These are phyloP conservation scores for Yamadazyma dushanensis DNA, from an alignment of 1,139 yeast genomes.

Conservation along the genomic window DNA sequence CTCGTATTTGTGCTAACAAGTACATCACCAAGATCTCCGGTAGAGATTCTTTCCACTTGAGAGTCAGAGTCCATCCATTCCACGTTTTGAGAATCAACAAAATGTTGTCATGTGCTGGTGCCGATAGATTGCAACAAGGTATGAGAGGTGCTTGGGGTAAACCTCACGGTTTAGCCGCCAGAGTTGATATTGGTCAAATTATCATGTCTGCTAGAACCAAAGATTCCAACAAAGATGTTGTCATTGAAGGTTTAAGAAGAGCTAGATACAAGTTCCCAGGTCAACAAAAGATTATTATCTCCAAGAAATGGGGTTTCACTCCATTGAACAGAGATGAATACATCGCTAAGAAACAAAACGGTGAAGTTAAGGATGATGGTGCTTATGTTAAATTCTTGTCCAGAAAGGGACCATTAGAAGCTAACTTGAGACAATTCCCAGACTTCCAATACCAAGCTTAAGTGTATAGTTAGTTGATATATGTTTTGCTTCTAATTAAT, in stretches of 20 bases:
- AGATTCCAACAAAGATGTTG: constrained; percentile 96
- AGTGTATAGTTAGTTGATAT: too few relatives aligned
- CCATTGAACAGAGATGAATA: constrained; percentile 97
- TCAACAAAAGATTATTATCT: constrained; percentile 98
- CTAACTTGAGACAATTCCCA: constrained; percentile 95
- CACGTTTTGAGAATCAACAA: constrained; percentile 99
- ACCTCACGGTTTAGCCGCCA: constrained; percentile 99
- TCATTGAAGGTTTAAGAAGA: constrained; percentile 99
- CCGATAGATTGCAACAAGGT: constrained; percentile 99
- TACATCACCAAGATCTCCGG: constrained; percentile 97
- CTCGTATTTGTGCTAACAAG: constrained; percentile 99
- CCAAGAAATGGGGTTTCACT: constrained; percentile 99
- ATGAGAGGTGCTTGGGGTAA: constrained; percentile 99
- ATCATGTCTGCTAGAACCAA: constrained; percentile 98
- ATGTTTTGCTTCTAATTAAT: too few relatives aligned
- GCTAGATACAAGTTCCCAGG: constrained; percentile 99
- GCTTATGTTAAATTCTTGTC: constrained; percentile 98
- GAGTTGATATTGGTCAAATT: constrained; percentile 98
- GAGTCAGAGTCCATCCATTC: constrained; percentile 99
- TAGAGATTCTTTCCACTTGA: constrained; percentile 99
- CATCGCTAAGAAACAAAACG: constrained; percentile 89
- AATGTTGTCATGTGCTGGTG: constrained; percentile 99
- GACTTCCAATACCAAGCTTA: constrained; percentile 65
- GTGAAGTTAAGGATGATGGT: constrained; percentile 99
- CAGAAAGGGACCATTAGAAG: constrained; percentile 92